Percentiles rank a stretch among this genome's conserved stretches.
Evolutionary conservation across 208 protist genomes (phyloP).

Genomic region (Leishmania tropica): DNA sequence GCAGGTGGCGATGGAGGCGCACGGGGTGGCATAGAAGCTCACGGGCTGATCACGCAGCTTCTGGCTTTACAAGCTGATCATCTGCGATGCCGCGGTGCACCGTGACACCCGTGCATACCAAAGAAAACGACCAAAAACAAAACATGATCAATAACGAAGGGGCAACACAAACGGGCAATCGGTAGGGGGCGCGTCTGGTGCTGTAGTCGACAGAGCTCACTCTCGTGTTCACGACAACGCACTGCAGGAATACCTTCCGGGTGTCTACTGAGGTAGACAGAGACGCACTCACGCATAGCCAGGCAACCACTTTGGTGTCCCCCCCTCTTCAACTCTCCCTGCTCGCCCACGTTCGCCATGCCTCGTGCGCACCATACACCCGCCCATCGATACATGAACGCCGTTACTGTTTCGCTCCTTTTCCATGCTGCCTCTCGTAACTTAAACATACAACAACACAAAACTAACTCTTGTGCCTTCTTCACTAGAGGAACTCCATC

Average conservation of each 20-base stretch:
- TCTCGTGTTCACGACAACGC: not conserved
- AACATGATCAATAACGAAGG: not conserved
- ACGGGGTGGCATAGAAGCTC: not conserved
- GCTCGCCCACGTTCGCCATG: not conserved
- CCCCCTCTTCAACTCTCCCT: not conserved
- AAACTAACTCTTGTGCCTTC: not conserved
- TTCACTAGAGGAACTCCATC: not conserved
- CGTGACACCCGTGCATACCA: not conserved
- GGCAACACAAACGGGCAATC: not conserved
- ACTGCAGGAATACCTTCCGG: not conserved
- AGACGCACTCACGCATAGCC: not conserved
- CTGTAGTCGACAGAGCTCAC: not conserved
- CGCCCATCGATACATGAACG: not conserved
- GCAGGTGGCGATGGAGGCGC: not conserved
- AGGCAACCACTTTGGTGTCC: not conserved
- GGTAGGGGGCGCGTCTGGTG: not conserved
- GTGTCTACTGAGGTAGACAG: not conserved
- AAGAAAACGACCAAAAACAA: conserved; percentile 1
- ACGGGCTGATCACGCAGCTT: not conserved
- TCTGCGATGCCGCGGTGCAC: not conserved
- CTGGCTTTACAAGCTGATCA: not conserved
- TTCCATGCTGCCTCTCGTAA: not conserved
- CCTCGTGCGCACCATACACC: not conserved
- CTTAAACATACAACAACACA: not conserved
- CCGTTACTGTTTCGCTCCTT: conserved; percentile 1